A percentile compares a stretch with the other conserved stretches of the same genome.
Conservation (phyloP, 805 yeast species). For the Priceomyces medius region DNA sequence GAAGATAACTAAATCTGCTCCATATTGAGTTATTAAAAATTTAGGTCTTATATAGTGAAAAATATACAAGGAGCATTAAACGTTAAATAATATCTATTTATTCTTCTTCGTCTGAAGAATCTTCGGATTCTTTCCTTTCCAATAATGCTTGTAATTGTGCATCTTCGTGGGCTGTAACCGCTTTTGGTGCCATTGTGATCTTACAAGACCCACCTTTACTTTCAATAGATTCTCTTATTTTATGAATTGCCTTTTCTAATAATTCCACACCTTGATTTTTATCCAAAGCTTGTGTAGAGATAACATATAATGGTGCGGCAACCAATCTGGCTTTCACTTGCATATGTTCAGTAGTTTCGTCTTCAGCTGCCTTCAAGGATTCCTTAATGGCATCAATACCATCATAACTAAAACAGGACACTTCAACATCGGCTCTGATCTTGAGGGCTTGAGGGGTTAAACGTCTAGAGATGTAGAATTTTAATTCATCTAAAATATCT, state of each 20-base stretch:
- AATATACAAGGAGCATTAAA: conserved; percentile 2
- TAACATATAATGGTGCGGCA: conserved; percentile 95
- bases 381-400: conserved; percentile 96
- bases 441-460: conserved; percentile 97
- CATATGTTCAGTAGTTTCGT: conserved; percentile 74
- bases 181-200: conserved; percentile 97
- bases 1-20: conserved; percentile 28
- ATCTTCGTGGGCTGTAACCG: conserved; percentile 97
- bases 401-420: conserved; percentile 94
- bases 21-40: conserved; percentile 12
- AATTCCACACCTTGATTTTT: conserved; percentile 83
- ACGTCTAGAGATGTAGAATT: conserved; percentile 84
- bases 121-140: conserved; percentile 90
- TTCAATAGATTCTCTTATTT: conserved; percentile 67
- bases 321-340: conserved; percentile 92
- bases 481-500: conserved; percentile 80
- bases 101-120: conserved; percentile 79
- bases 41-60: conserved; percentile 1
- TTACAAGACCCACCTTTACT: conserved; percentile 82
- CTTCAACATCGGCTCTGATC: conserved; percentile 98
- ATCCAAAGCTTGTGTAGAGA: conserved; percentile 90
- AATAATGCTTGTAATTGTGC: conserved; percentile 95
- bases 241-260: conserved; percentile 76
- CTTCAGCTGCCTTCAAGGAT: conserved; percentile 86
- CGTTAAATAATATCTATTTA: conserved; percentile 17